phyloP scores from a whole-genome alignment of 164 flowering plant genomes.

The Santalum album region DNA sequence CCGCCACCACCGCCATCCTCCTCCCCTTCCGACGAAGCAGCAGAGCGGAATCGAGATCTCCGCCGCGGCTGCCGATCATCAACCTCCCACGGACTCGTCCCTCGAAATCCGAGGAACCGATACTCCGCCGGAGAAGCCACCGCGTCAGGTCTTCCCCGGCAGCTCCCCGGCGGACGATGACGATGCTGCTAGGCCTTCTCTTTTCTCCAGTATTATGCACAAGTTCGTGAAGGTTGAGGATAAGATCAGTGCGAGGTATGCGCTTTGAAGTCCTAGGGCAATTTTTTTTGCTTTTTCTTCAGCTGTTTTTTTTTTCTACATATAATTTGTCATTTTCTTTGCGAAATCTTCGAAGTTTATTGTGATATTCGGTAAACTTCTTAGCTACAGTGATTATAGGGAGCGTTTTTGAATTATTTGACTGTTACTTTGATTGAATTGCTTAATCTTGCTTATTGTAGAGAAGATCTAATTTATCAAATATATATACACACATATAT shows the following conservation, averaged over 20 bases:
- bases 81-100: background rate
- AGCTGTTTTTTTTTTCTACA: no score
- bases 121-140: constrained; percentile 93
- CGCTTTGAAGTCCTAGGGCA: constrained; percentile 1
- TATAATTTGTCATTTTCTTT: no score
- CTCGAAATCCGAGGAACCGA: constrained; percentile 37
- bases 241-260: constrained; percentile 19
- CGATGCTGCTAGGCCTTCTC: constrained; percentile 20
- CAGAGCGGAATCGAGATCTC: constrained; percentile 3
- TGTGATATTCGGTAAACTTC: no score
- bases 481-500: no score
- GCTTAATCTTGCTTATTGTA: no score
- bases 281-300: background rate
- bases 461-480: no score
- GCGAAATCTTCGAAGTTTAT: no score
- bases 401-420: no score
- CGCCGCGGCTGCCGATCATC: constrained; percentile 2
- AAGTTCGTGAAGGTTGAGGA: constrained; percentile 50
- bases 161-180: constrained; percentile 9
- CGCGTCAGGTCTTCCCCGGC: constrained; percentile 40
- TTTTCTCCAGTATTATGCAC: constrained; percentile 68
- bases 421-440: no score
- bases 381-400: no score
- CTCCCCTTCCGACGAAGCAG: constrained; percentile 15
- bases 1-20: constrained; percentile 8